Conservation (phyloP, 1,284 basidiomycete species). For the Sphagnurus paluster region DNA sequence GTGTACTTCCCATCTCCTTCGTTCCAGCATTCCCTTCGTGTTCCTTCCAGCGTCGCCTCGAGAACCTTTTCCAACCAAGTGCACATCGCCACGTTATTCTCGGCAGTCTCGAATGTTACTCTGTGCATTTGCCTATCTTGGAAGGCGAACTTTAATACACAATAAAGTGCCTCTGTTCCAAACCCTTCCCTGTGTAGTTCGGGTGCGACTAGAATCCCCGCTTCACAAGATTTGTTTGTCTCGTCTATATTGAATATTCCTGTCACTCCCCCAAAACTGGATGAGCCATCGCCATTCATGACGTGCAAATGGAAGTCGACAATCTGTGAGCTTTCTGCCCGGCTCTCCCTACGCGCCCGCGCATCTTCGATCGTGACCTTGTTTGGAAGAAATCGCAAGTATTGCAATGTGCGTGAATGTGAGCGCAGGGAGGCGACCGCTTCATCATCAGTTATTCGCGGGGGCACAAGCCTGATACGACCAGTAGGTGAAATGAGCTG, state of each 20-base stretch:
- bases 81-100: constrained; percentile 42
- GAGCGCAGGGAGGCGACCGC: constrained; percentile 33
- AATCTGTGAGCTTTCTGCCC: constrained; percentile 31
- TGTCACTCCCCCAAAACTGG: constrained; percentile 34
- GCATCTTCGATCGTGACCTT: constrained; percentile 35
- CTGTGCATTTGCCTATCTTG: constrained; percentile 41
- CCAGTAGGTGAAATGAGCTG: constrained; percentile 37
- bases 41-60: constrained; percentile 36
- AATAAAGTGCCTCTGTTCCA: constrained; percentile 43
- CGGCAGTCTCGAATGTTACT: constrained; percentile 39
- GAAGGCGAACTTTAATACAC: constrained; percentile 38
- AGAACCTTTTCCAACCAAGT: constrained; percentile 43
- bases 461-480: constrained; percentile 37
- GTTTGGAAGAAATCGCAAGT: constrained; percentile 39
- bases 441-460: constrained; percentile 36
- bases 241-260: constrained; percentile 40
- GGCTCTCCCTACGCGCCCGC: constrained; percentile 32
- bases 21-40: constrained; percentile 38
- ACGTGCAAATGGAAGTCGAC: constrained; percentile 39
- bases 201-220: constrained; percentile 41
- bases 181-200: constrained; percentile 36
- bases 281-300: constrained; percentile 23
- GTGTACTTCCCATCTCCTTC: constrained; percentile 33
- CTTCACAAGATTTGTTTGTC: constrained; percentile 34
- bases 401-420: constrained; percentile 36